Percentiles rank a stretch among this genome's conserved stretches.
Conservation (phyloP, 179 eudicot genomes). For the Spergularia azorica region DNA sequence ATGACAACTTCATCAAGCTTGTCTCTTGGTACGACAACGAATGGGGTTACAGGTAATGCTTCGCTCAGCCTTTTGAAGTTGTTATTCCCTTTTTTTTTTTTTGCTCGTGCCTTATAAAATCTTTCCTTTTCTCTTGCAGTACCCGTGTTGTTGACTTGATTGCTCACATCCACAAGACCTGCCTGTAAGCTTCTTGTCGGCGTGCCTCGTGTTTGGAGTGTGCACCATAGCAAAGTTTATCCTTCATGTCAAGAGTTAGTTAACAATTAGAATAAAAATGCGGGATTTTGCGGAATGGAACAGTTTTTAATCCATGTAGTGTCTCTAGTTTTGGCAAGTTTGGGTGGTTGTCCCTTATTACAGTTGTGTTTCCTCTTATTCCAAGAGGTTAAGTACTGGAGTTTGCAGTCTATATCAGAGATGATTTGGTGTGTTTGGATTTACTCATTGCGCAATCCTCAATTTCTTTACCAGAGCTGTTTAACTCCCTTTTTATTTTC, state of each 20-base stretch:
- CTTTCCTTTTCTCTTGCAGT: slow-evolving; percentile 35
- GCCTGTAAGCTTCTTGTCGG: slow-evolving; percentile 26
- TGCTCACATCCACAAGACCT: slow-evolving; percentile 51
- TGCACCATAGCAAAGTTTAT: neutral
- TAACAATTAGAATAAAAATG: slow-evolving; percentile 22
- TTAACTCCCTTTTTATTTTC: no score
- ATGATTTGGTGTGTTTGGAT: neutral
- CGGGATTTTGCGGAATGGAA: slow-evolving; percentile 18
- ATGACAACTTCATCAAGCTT: slow-evolving; percentile 51
- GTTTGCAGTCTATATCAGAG: slow-evolving; percentile 13
- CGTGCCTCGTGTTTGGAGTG: neutral
- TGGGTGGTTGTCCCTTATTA: slow-evolving; percentile 6
- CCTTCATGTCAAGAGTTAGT: slow-evolving; percentile 14
- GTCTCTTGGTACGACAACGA: slow-evolving; percentile 78
- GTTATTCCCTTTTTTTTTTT: neutral
- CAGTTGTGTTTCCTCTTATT: slow-evolving; percentile 4
- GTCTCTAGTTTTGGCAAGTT: slow-evolving; percentile 18
- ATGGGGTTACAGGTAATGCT: slow-evolving; percentile 70
- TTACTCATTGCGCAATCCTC: no score
- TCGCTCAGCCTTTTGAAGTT: neutral
- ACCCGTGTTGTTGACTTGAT: slow-evolving; percentile 75
- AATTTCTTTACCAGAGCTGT: no score
- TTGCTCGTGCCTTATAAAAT: neutral
- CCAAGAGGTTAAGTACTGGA: neutral
- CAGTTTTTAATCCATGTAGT: slow-evolving; percentile 13